Percentiles rank a stretch among this genome's conserved stretches.
phyloP scores from a whole-genome alignment of 306 rosid genomes.

The Purshia tridentata region DNA sequence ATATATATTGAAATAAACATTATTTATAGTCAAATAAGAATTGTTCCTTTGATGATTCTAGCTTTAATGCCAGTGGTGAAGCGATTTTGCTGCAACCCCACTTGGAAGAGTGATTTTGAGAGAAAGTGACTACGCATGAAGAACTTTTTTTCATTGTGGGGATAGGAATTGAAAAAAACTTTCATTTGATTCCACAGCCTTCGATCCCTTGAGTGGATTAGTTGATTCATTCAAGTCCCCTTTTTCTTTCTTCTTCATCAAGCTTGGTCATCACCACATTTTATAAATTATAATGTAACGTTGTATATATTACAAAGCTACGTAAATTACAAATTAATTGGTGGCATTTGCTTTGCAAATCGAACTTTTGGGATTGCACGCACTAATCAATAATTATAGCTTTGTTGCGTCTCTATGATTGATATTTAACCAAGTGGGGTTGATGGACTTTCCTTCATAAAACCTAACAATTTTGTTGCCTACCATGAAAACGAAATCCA shows the following conservation, averaged over 20 bases:
- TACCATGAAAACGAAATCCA: background rate
- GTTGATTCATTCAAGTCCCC: background rate
- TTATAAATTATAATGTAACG: background rate
- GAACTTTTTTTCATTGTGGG: slow-evolving; percentile 20
- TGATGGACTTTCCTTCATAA: background rate
- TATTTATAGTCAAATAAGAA: background rate
- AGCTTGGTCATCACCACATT: background rate
- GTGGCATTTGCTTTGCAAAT: background rate
- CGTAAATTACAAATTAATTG: background rate
- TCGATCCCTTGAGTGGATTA: slow-evolving; percentile 13
- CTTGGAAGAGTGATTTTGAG: background rate
- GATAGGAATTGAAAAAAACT: slow-evolving; percentile 22
- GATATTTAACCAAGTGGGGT: slow-evolving; percentile 9
- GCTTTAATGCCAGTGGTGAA: slow-evolving; percentile 1
- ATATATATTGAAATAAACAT: too few species aligned
- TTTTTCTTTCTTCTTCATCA: background rate
- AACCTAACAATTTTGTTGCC: background rate
- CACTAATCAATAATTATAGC: background rate
- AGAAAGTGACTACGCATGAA: slow-evolving; percentile 8
- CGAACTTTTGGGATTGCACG: slow-evolving; percentile 16
- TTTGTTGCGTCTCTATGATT: background rate
- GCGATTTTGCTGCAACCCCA: background rate
- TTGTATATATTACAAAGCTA: background rate
- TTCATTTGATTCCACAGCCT: slow-evolving; percentile 1
- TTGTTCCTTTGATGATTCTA: background rate